These are phyloP conservation scores for Limonium bicolor DNA, from an alignment of 148 eudicot species.

Conservation along the genomic window DNA sequence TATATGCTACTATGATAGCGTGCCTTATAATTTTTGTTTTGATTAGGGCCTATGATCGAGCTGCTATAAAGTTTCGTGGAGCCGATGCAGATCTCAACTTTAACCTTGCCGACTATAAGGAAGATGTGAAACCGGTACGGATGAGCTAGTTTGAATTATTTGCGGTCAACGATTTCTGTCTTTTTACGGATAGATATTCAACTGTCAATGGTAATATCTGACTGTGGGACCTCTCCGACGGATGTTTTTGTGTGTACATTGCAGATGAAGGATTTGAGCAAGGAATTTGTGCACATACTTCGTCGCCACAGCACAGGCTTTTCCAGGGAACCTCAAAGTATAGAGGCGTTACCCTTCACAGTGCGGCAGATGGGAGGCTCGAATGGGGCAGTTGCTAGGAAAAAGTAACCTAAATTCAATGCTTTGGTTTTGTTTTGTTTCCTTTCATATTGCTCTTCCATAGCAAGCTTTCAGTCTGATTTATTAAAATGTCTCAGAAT, in stretches of 20 bases:
- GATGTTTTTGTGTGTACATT: background rate
- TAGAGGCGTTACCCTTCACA: constrained; percentile 73
- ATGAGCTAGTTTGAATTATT: background rate
- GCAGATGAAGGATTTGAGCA: constrained; percentile 44
- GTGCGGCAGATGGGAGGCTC: constrained; percentile 88
- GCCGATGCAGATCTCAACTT: constrained; percentile 90
- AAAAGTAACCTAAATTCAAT: constrained; percentile 32
- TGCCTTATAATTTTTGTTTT: background rate
- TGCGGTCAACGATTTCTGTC: background rate
- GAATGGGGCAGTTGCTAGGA: constrained; percentile 87
- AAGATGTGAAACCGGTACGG: constrained; percentile 85
- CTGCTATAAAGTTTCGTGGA: constrained; percentile 86
- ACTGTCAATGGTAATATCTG: background rate
- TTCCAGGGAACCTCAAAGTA: constrained; percentile 75
- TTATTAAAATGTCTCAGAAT: too few species aligned
- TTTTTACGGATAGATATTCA: background rate
- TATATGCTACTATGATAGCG: background rate
- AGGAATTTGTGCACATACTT: constrained; percentile 81
- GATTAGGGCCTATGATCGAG: constrained; percentile 80
- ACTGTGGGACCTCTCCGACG: background rate
- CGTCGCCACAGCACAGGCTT: constrained; percentile 80
- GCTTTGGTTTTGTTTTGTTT: too few species aligned
- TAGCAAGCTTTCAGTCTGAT: too few species aligned
- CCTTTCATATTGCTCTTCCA: too few species aligned
- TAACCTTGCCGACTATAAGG: constrained; percentile 46